Evolutionary conservation across 2,329 filamentous ascomycete species (phyloP), one percentile per base, ranked within the genome.

Genomic region (Fonsecaea multimorphosa): DNA sequence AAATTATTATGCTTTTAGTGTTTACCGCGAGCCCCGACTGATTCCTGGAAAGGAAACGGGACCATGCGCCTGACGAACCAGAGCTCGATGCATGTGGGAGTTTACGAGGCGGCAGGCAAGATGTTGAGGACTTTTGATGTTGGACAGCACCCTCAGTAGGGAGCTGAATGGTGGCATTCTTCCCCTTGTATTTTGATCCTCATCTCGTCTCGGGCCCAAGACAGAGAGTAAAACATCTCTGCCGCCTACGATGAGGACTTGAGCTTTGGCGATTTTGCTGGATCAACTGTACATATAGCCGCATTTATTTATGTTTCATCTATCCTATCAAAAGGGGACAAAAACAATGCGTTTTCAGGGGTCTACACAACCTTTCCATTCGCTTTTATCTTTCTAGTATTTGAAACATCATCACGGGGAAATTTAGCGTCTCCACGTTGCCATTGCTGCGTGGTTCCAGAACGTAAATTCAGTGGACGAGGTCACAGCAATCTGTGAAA

Each of bases 221-320:
- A 51, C 29, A 46, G 31, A 38, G 16, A 16, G 31, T 31, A 3
- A 16, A 24, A 34, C 46, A 36, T 46, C 34, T 19, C 16, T 36
- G 34, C 12, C 31, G 54, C 40, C 31, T 55, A 19, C 27, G 22
- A 36, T 24, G 52, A 52, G 58, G 53, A 31, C n/a, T 27, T 16
- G 32, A 58, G 44, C 65, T 61, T 58, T 53, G 27, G 57, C n/a
- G 55, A 27, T 31, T 61, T 31, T 44, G 67, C 62, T 67, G 67
- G 67, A 69, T 57, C 62, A 63, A 69, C 67, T 69, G 67, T 69
- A 69, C 65, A 69, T 69, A 67, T 69, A 69, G 34, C 56, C 31
- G 29, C 58, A 52, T 60, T 53, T 60, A 49, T 51, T 32, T 60
- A 52, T 51, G 27, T 58, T 44, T 64, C 44, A 40, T 59, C 53